A percentile compares a stretch with the other conserved stretches of the same genome.
Conservation (phyloP, 768 basidiomycete genomes). For the Hygrophoropsis aurantiaca region DNA sequence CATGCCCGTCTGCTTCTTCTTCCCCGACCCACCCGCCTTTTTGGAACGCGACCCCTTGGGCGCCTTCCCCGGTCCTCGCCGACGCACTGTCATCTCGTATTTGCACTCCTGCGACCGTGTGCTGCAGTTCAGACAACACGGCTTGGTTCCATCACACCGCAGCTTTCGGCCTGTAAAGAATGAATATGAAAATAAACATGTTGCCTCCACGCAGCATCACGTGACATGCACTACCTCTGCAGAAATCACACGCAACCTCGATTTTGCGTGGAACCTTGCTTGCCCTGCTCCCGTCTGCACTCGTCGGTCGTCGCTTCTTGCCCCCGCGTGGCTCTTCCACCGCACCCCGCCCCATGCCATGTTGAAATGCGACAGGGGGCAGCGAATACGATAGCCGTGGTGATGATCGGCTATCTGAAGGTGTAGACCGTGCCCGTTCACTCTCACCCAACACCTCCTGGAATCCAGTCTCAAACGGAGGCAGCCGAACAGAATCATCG, state of each 20-base stretch:
- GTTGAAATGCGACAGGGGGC: slow-evolving; percentile 26
- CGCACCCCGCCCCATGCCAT: slow-evolving; percentile 8
- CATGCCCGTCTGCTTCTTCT: background rate
- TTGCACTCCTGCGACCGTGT: slow-evolving; percentile 51
- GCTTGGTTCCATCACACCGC: slow-evolving; percentile 66
- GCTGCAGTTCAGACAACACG: slow-evolving; percentile 62
- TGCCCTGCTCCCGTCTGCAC: slow-evolving; percentile 24
- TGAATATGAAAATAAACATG: background rate
- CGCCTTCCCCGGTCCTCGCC: slow-evolving; percentile 77
- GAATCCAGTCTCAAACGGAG: slow-evolving; percentile 10
- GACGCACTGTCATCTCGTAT: slow-evolving; percentile 51
- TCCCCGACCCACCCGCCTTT: slow-evolving; percentile 29
- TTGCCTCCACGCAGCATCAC: background rate
- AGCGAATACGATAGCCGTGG: slow-evolving; percentile 19
- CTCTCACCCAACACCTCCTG: slow-evolving; percentile 23
- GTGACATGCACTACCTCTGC: slow-evolving; percentile 50
- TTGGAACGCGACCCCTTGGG: slow-evolving; percentile 56
- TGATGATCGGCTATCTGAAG: slow-evolving; percentile 18
- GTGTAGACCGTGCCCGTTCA: slow-evolving; percentile 23
- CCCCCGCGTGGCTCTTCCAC: background rate
- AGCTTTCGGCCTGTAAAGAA: slow-evolving; percentile 63
- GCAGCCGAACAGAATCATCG: slow-evolving; percentile 16
- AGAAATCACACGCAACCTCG: slow-evolving; percentile 72
- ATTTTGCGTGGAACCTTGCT: slow-evolving; percentile 24
- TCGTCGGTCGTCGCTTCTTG: slow-evolving; percentile 8